Conservation (phyloP, 2,329 filamentous ascomycete genomes). For the Leptographium wingfieldii region DNA sequence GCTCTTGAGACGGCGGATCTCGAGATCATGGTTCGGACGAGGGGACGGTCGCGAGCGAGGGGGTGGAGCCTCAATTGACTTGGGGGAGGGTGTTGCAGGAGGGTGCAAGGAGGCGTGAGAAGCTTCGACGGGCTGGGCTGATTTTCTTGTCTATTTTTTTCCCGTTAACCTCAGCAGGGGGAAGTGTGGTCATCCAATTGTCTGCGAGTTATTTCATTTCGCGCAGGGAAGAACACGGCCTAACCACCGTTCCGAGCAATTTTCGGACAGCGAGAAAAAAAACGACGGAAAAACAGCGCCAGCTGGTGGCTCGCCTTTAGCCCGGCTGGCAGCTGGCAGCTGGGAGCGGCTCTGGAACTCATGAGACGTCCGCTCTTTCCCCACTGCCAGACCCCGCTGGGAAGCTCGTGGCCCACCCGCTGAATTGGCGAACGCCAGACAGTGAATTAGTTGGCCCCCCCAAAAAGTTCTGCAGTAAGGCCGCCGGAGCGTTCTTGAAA, state of each 20-base stretch:
- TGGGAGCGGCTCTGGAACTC: no score
- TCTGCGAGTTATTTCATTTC: conserved; percentile 15
- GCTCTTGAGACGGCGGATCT: conserved; percentile 46
- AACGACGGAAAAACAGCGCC: conserved; percentile 8
- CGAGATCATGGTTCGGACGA: conserved; percentile 36
- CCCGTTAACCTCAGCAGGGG: neutral
- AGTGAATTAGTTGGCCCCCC: neutral
- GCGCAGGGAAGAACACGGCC: conserved; percentile 7
- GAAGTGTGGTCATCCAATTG: conserved; percentile 18
- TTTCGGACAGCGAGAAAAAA: conserved; percentile 12
- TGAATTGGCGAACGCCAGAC: neutral
- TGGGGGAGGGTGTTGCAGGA: neutral
- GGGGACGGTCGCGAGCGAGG: conserved; percentile 24
- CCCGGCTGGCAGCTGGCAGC: conserved; percentile 4
- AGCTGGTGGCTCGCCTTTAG: conserved; percentile 5
- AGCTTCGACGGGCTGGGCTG: conserved; percentile 4
- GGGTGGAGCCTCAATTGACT: neutral
- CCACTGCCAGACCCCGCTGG: conserved; percentile 1
- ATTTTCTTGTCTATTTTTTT: conserved; percentile 7
- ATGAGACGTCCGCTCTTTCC: no score
- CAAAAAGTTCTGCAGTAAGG: neutral
- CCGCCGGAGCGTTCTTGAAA: neutral
- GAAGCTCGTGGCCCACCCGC: conserved; percentile 8
- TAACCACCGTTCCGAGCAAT: conserved; percentile 13
- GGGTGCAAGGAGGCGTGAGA: neutral